A percentile compares a stretch with the other conserved stretches of the same genome.
phyloP scores from a whole-genome alignment of 495 filamentous ascomycete species.

The Xylaria telfairii region DNA sequence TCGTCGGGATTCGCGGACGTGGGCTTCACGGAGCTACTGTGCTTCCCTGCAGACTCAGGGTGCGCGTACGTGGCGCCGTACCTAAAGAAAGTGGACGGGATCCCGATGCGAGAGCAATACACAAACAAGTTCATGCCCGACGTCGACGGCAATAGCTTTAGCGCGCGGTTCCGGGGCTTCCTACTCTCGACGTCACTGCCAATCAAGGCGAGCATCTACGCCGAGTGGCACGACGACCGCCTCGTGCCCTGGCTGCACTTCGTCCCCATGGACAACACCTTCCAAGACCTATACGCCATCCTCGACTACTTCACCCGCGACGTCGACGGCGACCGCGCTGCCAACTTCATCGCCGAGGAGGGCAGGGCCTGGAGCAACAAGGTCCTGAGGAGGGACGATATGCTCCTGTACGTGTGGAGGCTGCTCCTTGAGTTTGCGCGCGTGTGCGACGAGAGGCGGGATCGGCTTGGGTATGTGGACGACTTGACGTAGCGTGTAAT shows the following conservation, averaged over 20 bases:
- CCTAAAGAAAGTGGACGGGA: slow-evolving; percentile 35
- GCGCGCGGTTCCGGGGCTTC: slow-evolving; percentile 66
- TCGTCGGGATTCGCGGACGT: slow-evolving; percentile 40
- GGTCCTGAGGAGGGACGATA: slow-evolving; percentile 72
- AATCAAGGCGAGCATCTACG: slow-evolving; percentile 68
- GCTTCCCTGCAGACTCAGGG: slow-evolving; percentile 37
- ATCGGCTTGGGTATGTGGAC: slow-evolving; percentile 21
- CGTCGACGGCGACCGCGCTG: slow-evolving; percentile 38
- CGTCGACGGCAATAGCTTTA: slow-evolving; percentile 70
- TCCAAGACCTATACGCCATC: slow-evolving; percentile 68
- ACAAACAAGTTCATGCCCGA: slow-evolving; percentile 63
- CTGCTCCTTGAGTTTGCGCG: slow-evolving; percentile 67
- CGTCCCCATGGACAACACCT: slow-evolving; percentile 73
- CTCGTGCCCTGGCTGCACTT: slow-evolving; percentile 66
- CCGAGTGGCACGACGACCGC: slow-evolving; percentile 68
- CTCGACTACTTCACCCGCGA: slow-evolving; percentile 69
- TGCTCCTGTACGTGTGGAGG: slow-evolving; percentile 72
- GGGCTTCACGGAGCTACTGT: slow-evolving; percentile 49
- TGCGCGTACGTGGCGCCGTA: slow-evolving; percentile 51
- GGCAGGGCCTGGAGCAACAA: slow-evolving; percentile 70
- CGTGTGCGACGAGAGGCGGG: slow-evolving; percentile 9
- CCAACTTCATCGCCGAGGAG: slow-evolving; percentile 59
- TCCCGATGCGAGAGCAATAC: slow-evolving; percentile 63
- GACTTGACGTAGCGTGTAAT: slow-evolving; percentile 11
- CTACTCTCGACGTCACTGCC: slow-evolving; percentile 62